phyloP scores from a whole-genome alignment of 345 rosid species.

The Cardamine occulta region DNA sequence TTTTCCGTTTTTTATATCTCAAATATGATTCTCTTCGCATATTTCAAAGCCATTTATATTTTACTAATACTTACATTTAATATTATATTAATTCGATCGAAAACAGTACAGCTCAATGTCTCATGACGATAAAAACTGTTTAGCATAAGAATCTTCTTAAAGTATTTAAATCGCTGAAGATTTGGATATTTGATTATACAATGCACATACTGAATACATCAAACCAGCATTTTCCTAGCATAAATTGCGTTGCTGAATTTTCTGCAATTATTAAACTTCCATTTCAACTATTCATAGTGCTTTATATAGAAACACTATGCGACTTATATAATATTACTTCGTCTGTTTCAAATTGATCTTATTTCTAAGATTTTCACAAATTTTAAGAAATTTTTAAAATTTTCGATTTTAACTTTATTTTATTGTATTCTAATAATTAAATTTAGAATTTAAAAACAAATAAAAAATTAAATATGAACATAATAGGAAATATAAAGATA shows the following conservation, averaged over 20 bases:
- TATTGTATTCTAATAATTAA: no score
- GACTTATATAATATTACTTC: neutral
- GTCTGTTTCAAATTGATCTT: no score
- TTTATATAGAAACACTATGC: neutral
- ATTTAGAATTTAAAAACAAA: no score
- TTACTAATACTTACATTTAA: neutral
- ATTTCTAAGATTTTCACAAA: no score
- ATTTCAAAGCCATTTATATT: neutral
- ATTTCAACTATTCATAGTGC: neutral
- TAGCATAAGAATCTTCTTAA: neutral
- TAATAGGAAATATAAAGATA: no score
- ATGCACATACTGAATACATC: neutral
- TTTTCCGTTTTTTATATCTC: neutral
- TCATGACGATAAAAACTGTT: neutral
- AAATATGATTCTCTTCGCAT: neutral
- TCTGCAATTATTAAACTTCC: neutral
- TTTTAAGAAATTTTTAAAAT: no score
- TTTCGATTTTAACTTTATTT: no score
- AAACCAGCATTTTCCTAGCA: slow-evolving; percentile 18
- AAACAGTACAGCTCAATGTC: neutral
- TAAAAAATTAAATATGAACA: no score
- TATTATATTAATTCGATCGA: neutral
- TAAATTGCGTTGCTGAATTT: neutral
- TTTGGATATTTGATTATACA: neutral
- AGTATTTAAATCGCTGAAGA: neutral